A percentile compares a stretch with the other conserved stretches of the same genome.
Conservation (phyloP, 108 stramenopile species). For the Craspedostauros australis region DNA sequence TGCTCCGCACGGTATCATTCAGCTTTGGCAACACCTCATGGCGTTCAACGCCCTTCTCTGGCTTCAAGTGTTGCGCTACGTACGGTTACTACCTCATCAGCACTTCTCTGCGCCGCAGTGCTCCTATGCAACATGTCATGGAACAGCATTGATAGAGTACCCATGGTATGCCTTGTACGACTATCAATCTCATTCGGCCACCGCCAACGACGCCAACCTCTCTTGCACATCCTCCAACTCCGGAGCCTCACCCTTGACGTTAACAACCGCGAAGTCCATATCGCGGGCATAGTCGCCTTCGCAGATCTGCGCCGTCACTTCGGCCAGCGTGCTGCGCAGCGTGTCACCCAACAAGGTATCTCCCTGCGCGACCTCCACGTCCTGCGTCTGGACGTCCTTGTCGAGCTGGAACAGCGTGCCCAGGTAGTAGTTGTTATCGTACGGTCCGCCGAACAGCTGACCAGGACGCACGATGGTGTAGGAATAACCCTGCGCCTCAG, state of each 20-base stretch:
- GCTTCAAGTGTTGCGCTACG: no score
- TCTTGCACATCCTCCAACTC: constrained; percentile 10
- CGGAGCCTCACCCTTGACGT: constrained; percentile 17
- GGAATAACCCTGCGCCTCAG: constrained; percentile 19
- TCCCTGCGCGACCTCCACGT: constrained; percentile 45
- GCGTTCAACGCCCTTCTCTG: no score
- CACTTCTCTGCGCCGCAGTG: no score
- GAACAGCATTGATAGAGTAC: no score
- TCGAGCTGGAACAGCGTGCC: constrained; percentile 44
- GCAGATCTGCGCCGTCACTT: constrained; percentile 42
- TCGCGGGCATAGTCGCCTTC: constrained; percentile 31
- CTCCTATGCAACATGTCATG: no score
- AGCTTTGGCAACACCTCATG: no score
- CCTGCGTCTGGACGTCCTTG: constrained; percentile 52
- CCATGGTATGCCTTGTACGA: no score
- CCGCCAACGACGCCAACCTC: constrained; percentile 6
- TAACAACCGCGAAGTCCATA: constrained; percentile 52
- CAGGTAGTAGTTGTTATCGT: constrained; percentile 54
- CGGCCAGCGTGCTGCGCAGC: constrained; percentile 38
- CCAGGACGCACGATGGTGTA: constrained; percentile 54
- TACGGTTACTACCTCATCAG: no score
- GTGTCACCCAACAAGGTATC: constrained; percentile 61
- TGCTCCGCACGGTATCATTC: no score
- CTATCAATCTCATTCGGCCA: no score
- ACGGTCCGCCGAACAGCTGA: constrained; percentile 58